A percentile compares a stretch with the other conserved stretches of the same genome.
These are phyloP conservation scores for Paramecium bursaria DNA, from an alignment of 73 alveolate genomes.

Conservation along the genomic window DNA sequence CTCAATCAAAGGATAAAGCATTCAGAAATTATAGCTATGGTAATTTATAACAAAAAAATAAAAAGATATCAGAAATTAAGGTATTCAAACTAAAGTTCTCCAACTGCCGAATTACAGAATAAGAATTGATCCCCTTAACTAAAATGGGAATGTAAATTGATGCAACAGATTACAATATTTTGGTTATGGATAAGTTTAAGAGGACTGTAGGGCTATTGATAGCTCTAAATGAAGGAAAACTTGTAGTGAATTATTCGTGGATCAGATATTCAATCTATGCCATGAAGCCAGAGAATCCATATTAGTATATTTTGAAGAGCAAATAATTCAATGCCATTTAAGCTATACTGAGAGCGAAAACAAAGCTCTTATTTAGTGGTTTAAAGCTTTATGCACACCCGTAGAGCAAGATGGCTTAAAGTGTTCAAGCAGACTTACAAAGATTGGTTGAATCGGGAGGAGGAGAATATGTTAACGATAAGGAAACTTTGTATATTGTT, in stretches of 20 bases:
- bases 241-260: slow-evolving; percentile 45
- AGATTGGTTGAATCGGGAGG: neutral
- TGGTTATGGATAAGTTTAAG: slow-evolving; percentile 33
- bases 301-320: slow-evolving; percentile 30
- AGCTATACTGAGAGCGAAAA: neutral
- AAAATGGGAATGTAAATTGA: slow-evolving; percentile 32
- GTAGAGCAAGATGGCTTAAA: neutral
- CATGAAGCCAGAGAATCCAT: slow-evolving; percentile 18
- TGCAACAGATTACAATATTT: neutral
- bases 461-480: neutral
- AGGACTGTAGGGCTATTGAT: slow-evolving; percentile 5
- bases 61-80: no score
- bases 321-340: neutral
- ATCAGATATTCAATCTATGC: slow-evolving; percentile 3
- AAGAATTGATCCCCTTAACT: neutral
- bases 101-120: neutral
- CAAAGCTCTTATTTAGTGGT: neutral
- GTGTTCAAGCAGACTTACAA: neutral
- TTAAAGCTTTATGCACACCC: neutral
- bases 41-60: no score
- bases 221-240: slow-evolving; percentile 35
- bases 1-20: no score
- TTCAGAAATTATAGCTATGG: no score
- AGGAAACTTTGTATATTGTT: no score
- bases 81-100: slow-evolving; percentile 48